Evolutionary conservation across 164 flowering plant species (phyloP).

Genomic region (Vitis rupestris): DNA sequence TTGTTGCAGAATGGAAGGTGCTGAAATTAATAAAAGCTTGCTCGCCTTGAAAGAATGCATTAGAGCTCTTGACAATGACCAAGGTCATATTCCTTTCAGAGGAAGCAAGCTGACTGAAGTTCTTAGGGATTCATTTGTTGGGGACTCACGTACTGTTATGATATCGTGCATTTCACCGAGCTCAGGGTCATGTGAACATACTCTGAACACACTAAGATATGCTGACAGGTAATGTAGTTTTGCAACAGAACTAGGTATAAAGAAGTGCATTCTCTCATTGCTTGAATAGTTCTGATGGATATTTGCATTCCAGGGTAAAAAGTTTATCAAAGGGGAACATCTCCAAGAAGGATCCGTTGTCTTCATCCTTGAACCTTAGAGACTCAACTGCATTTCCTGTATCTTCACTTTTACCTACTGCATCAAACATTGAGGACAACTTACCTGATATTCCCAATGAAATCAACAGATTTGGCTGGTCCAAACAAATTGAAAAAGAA

Average conservation of each 20-base stretch:
- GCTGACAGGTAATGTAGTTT: slow-evolving; percentile 72
- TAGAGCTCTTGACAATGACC: slow-evolving; percentile 94
- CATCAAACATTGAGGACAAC: slow-evolving; percentile 34
- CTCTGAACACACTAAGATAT: slow-evolving; percentile 90
- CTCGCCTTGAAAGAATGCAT: slow-evolving; percentile 94
- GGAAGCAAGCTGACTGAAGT: slow-evolving; percentile 97
- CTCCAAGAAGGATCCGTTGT: slow-evolving; percentile 52
- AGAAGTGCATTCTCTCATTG: background rate
- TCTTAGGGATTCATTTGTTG: slow-evolving; percentile 90
- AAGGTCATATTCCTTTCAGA: slow-evolving; percentile 92
- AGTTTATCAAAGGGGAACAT: slow-evolving; percentile 79
- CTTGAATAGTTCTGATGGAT: slow-evolving; percentile 2
- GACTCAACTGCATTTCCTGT: slow-evolving; percentile 53
- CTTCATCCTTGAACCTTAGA: slow-evolving; percentile 39
- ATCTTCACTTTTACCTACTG: slow-evolving; percentile 34
- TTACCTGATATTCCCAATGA: slow-evolving; percentile 31
- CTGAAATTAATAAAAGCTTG: slow-evolving; percentile 91
- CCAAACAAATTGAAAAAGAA: slow-evolving; percentile 47
- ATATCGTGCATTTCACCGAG: slow-evolving; percentile 94
- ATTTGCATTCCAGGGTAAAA: slow-evolving; percentile 60
- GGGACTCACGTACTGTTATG: slow-evolving; percentile 93
- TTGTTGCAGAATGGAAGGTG: slow-evolving; percentile 85
- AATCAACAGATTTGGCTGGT: slow-evolving; percentile 52
- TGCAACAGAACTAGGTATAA: background rate
- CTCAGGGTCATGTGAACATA: slow-evolving; percentile 92